phyloP scores from a whole-genome alignment of 345 rosid genomes.

The Euphorbia tirucalli region DNA sequence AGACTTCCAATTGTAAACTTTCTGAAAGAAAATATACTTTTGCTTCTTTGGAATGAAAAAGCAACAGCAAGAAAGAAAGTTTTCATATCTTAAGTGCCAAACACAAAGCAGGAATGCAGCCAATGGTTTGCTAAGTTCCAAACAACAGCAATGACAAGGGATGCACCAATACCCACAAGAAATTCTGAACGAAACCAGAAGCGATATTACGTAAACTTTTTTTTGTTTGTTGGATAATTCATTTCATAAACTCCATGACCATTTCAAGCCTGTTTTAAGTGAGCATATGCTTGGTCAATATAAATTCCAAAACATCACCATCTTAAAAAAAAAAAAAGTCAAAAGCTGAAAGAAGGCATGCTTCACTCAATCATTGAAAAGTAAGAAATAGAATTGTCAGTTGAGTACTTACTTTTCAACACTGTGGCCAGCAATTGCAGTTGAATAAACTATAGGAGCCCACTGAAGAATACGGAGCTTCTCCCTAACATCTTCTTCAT shows the following conservation, averaged over 20 bases:
- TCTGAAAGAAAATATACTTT: neutral
- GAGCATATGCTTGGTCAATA: neutral
- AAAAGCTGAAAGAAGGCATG: constrained; percentile 2
- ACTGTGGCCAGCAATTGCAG: constrained; percentile 79
- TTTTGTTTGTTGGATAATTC: neutral
- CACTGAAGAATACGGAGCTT: constrained; percentile 82
- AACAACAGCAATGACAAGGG: neutral
- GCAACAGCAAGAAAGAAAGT: neutral
- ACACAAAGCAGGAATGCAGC: neutral
- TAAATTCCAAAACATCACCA: neutral
- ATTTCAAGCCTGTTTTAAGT: neutral
- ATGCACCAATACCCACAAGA: neutral
- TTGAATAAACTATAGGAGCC: constrained; percentile 95
- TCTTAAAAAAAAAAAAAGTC: neutral
- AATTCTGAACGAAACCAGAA: too few species aligned
- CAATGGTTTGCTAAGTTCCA: neutral
- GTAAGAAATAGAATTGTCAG: neutral
- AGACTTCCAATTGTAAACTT: neutral
- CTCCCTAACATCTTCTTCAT: constrained; percentile 90
- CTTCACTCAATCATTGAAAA: neutral
- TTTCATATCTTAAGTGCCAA: neutral
- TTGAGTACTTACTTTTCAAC: constrained; percentile 68
- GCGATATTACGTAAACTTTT: neutral
- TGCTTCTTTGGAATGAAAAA: neutral
- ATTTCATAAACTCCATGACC: neutral